A percentile compares a stretch with the other conserved stretches of the same genome.
phyloP scores from a whole-genome alignment of 106 monocot species.

The Dendrobium officinale region DNA sequence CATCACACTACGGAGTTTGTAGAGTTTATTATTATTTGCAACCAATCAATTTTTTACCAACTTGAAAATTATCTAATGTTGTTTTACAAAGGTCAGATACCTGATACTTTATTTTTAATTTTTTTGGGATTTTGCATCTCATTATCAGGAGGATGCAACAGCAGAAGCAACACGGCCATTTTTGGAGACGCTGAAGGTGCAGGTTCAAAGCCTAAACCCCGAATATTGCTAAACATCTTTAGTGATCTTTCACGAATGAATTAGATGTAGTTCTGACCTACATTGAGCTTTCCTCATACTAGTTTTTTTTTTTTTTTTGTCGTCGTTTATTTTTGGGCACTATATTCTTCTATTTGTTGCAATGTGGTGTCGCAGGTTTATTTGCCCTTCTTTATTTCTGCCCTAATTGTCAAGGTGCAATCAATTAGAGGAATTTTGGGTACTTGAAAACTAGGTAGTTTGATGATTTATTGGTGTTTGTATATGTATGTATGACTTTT shows the following conservation, averaged over 20 bases:
- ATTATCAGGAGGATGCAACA: constrained; percentile 69
- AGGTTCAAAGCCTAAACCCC: neutral
- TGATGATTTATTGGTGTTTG: too few species aligned
- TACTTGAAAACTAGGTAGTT: too few species aligned
- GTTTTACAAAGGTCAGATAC: neutral
- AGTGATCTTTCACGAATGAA: neutral
- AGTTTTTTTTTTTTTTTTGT: neutral
- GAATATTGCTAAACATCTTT: neutral
- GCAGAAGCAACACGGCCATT: constrained; percentile 61
- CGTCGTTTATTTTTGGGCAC: neutral
- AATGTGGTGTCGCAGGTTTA: neutral
- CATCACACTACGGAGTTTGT: neutral
- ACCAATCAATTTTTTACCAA: too few species aligned
- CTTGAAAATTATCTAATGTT: too few species aligned
- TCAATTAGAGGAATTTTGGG: neutral
- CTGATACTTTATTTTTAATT: neutral
- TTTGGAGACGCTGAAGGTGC: constrained; percentile 52
- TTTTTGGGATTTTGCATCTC: neutral
- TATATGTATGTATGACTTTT: too few species aligned
- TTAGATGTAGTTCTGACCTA: constrained; percentile 1
- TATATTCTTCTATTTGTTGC: neutral
- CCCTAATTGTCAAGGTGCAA: neutral
- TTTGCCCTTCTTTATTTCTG: neutral
- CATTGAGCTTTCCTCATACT: neutral
- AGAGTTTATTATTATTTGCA: too few species aligned